phyloP scores from a whole-genome alignment of 2,329 filamentous ascomycete species.

The Talaromyces islandicus region DNA sequence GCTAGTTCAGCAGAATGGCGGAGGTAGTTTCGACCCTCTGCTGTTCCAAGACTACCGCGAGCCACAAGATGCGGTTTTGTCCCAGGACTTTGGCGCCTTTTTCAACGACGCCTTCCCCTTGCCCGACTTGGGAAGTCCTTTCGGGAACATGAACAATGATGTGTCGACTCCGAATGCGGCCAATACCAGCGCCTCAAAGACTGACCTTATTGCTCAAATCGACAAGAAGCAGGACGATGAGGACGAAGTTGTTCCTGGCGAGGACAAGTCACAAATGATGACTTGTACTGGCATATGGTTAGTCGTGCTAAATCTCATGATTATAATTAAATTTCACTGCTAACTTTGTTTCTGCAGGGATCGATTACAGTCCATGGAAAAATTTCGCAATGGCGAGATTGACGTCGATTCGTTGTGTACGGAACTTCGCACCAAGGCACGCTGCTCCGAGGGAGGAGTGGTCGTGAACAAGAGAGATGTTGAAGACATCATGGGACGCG shows the following conservation, averaged over 20 bases:
- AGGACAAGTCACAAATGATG: conserved; percentile 59
- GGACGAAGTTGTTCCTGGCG: conserved; percentile 60
- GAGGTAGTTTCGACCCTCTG: conserved; percentile 81
- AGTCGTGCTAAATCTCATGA: conserved; percentile 28
- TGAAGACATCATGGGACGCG: conserved; percentile 61
- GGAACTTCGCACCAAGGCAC: conserved; percentile 90
- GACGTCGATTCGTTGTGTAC: conserved; percentile 90
- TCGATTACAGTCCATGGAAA: conserved; percentile 77
- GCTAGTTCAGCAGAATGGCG: conserved; percentile 69
- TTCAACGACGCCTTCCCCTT: conserved; percentile 72
- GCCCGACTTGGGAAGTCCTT: conserved; percentile 71
- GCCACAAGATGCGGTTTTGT: conserved; percentile 72
- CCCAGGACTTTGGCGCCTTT: conserved; percentile 65
- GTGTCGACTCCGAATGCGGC: conserved; percentile 18
- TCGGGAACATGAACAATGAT: conserved; percentile 52
- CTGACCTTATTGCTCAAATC: conserved; percentile 70
- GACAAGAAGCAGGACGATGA: conserved; percentile 64
- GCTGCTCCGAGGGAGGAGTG: conserved; percentile 82
- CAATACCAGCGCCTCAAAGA: conserved; percentile 42
- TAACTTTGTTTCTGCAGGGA: conserved; percentile 63
- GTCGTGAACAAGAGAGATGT: conserved; percentile 88
- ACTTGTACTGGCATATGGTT: conserved; percentile 93
- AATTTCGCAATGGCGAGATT: conserved; percentile 83
- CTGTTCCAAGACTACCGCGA: conserved; percentile 91
- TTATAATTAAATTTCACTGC: not conserved